Percentiles rank a stretch among this genome's conserved stretches.
Evolutionary conservation across 345 rosid species (phyloP).

Genomic region (Geranium rotundifolium): DNA sequence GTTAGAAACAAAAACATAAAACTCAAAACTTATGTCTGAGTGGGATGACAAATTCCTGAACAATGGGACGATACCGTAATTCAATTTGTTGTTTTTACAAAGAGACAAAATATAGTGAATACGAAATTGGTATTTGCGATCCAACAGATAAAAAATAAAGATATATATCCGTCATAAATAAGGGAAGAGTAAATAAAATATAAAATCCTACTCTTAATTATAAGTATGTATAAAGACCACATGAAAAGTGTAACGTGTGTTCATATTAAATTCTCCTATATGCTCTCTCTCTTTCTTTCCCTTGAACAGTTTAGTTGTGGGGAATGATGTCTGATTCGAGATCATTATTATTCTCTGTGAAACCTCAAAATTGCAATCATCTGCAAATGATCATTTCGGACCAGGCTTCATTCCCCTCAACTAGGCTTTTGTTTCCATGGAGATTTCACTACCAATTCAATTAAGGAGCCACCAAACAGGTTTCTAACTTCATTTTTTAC

Average conservation of each 20-base stretch:
- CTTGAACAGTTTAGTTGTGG: constrained; percentile 38
- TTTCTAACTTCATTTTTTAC: too few species aligned
- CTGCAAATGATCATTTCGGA: constrained; percentile 52
- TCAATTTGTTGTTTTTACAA: too few species aligned
- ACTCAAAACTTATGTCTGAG: too few species aligned
- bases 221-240: constrained; percentile 21
- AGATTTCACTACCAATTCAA: too few species aligned
- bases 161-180: too few species aligned
- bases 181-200: too few species aligned
- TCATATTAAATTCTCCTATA: constrained; percentile 5
- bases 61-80: too few species aligned
- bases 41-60: too few species aligned
- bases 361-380: neutral
- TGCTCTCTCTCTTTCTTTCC: constrained; percentile 7
- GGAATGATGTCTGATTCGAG: constrained; percentile 80
- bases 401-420: constrained; percentile 98
- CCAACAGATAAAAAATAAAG: too few species aligned
- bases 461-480: neutral
- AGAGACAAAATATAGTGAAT: too few species aligned
- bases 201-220: constrained; percentile 12
- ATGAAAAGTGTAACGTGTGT: constrained; percentile 23
- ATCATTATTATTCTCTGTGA: constrained; percentile 28
- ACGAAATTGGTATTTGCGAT: too few species aligned
- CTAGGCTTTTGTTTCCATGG: constrained; percentile 6
- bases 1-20: too few species aligned